Evolutionary conservation across 805 yeast species (phyloP), one percentile per base, ranked within the genome.

Genomic region (Priceomyces carsonii): DNA sequence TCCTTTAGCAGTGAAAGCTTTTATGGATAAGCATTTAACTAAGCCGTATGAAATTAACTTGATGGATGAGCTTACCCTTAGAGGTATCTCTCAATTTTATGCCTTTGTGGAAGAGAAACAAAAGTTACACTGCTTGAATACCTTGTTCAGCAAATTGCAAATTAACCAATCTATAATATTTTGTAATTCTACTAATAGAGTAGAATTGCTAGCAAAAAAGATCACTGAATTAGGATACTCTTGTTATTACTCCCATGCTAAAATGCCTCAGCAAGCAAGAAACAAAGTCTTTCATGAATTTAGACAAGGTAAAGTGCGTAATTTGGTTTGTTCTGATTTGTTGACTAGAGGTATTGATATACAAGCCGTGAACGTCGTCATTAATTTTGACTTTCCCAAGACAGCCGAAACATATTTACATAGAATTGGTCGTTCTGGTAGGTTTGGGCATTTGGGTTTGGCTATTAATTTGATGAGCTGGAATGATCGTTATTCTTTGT

Each of bases 41-140:
- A 85, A 86, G 55, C 98, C 99, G 10, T 88, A 87, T 59, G 97
- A 91, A 63, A 90, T 93, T 61, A 93, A 93, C 63, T 71, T 93
- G 47, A 93, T 93, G 99, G 98, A 93, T 59, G 98, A 93, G 67
- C 76, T 93, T 53, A 93, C 99, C 6, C 73, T 93, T 45, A 82
- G 89, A 55, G 99, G 99, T 73, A 88, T 93, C 52, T 87, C 97
- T 2, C 98, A 93, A 67, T 93, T 83, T 65, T 93, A 93, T 58
- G 98, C 98, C n/a, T 93, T 89, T 58, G 96, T 93, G 27, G 99
- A 93, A 61, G 98, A 91, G 63, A 83, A 82, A 52, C 96, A 93
- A 70, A 93, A 93, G 64, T 75, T 93, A 46, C 96, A 93, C 61
- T 93, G 99, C 68, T 75, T 93, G 51, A 91, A 93, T 69, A 91